phyloP scores from a whole-genome alignment of 23 red algal genomes.

The Gracilaria caudata region DNA sequence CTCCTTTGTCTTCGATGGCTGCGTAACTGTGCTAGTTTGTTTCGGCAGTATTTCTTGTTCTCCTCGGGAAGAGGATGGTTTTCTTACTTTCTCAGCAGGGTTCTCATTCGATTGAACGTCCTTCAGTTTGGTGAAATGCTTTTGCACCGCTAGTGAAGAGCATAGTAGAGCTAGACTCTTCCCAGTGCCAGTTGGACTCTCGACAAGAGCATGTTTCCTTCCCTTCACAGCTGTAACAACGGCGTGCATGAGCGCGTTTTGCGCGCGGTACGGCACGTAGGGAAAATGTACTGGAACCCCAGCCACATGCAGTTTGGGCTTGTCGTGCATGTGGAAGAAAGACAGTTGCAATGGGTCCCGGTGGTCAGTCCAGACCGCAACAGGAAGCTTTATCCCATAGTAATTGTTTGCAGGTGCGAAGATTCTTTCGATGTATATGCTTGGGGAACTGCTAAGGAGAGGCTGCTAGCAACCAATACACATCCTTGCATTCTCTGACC shows the following conservation, averaged over 20 bases:
- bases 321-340: slow-evolving; percentile 1
- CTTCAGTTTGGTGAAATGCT: slow-evolving; percentile 44
- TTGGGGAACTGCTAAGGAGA: too few relatives aligned
- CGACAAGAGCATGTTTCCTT: slow-evolving; percentile 85
- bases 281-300: slow-evolving; percentile 51
- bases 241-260: slow-evolving; percentile 67
- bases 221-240: slow-evolving; percentile 27
- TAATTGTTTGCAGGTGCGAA: neutral
- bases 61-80: neutral
- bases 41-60: neutral
- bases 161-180: slow-evolving; percentile 93
- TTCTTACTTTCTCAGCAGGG: neutral
- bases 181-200: slow-evolving; percentile 99
- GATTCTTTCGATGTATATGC: neutral
- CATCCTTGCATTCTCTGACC: too few relatives aligned
- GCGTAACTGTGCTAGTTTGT: neutral
- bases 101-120: neutral
- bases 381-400: neutral
- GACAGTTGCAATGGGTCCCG: neutral
- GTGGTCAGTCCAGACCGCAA: neutral
- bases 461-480: too few relatives aligned
- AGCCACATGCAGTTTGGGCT: slow-evolving; percentile 20
- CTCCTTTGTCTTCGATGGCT: neutral
- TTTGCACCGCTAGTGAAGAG: slow-evolving; percentile 81
- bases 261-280: slow-evolving; percentile 34